These are phyloP conservation scores for Peziza echinospora DNA, from an alignment of 495 filamentous ascomycete genomes.

Conservation along the genomic window DNA sequence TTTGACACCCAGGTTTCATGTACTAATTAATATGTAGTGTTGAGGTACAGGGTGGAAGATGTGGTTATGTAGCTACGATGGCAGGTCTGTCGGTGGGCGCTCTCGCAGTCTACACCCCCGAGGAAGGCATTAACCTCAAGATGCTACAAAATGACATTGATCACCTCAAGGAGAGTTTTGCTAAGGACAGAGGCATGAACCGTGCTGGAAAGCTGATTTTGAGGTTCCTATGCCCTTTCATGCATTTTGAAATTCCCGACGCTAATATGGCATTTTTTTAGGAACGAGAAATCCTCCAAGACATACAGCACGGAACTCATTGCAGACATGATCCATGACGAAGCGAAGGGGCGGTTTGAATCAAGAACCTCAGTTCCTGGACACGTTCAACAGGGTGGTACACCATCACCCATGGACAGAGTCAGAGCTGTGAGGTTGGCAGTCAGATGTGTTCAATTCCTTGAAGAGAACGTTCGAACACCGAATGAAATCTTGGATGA, in stretches of 20 bases:
- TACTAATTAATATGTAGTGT: conserved; percentile 25
- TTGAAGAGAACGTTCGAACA: conserved; percentile 50
- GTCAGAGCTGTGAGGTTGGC: conserved; percentile 79
- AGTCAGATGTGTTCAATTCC: conserved; percentile 71
- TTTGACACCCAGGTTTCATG: not conserved
- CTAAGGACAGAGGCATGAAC: conserved; percentile 66
- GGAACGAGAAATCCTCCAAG: conserved; percentile 77
- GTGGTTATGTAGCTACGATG: conserved; percentile 82
- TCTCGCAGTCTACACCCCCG: conserved; percentile 89
- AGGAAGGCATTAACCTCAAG: conserved; percentile 82
- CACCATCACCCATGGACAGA: conserved; percentile 86
- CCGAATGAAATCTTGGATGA: conserved; percentile 47
- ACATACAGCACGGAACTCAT: conserved; percentile 86
- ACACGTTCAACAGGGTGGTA: conserved; percentile 91
- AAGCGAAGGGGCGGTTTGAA: conserved; percentile 80
- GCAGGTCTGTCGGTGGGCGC: conserved; percentile 78
- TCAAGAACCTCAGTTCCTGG: conserved; percentile 83
- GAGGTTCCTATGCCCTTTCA: conserved; percentile 12
- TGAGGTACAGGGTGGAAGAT: conserved; percentile 88
- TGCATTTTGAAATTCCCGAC: not conserved
- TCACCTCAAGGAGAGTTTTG: conserved; percentile 69
- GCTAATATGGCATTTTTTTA: conserved; percentile 1
- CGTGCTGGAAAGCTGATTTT: conserved; percentile 87
- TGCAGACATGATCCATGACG: conserved; percentile 84
- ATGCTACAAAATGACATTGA: conserved; percentile 85